Conservation (phyloP, 176 grass and related monocot genomes). For the Themeda triandra region DNA sequence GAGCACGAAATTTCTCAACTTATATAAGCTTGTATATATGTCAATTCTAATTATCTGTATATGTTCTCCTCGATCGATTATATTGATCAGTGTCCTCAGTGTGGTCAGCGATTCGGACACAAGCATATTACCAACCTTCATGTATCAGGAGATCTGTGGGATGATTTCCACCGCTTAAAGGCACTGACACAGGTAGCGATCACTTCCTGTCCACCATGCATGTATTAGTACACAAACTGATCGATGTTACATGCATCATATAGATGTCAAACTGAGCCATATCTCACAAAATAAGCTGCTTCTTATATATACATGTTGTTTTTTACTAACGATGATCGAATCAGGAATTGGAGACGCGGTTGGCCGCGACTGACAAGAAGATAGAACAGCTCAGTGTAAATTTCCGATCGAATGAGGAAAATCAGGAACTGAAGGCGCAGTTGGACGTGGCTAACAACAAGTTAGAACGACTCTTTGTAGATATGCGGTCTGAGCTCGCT, state of each 20-base stretch:
- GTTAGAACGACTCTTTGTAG: no score
- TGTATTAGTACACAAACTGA: background rate
- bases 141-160: background rate
- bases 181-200: background rate
- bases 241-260: background rate
- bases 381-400: no score
- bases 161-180: background rate
- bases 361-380: no score
- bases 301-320: no score
- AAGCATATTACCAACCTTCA: constrained; percentile 1
- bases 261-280: no score
- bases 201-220: background rate
- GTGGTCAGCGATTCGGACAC: background rate
- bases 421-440: no score
- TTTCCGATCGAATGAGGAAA: no score
- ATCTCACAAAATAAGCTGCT: no score
- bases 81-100: background rate
- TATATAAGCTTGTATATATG: background rate
- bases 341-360: background rate
- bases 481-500: no score
- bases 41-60: background rate
- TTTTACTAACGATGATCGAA: no score
- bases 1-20: no score
- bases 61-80: background rate
- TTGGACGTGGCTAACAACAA: no score